Evolutionary conservation across 2,329 filamentous ascomycete genomes (phyloP), one percentile per base, ranked within the genome.

Genomic region (Clarireedia sp.): DNA sequence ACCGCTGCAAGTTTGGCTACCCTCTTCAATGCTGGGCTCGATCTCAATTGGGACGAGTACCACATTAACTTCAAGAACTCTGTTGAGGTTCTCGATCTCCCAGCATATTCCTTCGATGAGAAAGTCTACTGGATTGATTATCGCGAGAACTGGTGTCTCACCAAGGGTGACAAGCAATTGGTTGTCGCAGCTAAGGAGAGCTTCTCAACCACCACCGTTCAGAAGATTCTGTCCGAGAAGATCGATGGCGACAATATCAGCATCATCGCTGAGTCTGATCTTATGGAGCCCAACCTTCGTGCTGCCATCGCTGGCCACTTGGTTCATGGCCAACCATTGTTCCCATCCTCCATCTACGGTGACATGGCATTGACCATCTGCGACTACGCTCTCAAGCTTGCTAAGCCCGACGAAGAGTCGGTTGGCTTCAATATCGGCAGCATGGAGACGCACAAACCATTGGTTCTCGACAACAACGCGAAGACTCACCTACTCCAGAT

Each of bases 31-130:
- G 76, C 75, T 14, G 85, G 85, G 41, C 71, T 87, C 4, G 72
- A 77, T 41, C 73, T 90, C 57, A 76, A 85, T 66, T 90, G 86
- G 78, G 78, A 82, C 55, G 86, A 88, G 69, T 87, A 79, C 65
- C 82, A 86, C 69, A 73, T 75, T 38, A 75, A 80, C 50, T 85
- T 82, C 67, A 78, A 81, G 62, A 66, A 71, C 37, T 74, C 75
- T 1, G 77, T 83, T 38, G 73, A 78, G 46, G 72, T 87, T n/a
- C 70, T 86, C n/a, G 73, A 78, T 12, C 71, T 89, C 3, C 85
- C 85, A 1, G 75, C 78, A 0, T 89, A 89, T 66, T 75, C 75
- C 1, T 89, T 83, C 68, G 82, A 88, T 65, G 72, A 79, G 58
- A 87, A 87, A 74, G 80, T 79, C 60, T 87, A 87, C 67, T 82